These are phyloP conservation scores for Monosporascus cannonballus DNA, from an alignment of 2,329 filamentous ascomycete species.

Conservation along the genomic window DNA sequence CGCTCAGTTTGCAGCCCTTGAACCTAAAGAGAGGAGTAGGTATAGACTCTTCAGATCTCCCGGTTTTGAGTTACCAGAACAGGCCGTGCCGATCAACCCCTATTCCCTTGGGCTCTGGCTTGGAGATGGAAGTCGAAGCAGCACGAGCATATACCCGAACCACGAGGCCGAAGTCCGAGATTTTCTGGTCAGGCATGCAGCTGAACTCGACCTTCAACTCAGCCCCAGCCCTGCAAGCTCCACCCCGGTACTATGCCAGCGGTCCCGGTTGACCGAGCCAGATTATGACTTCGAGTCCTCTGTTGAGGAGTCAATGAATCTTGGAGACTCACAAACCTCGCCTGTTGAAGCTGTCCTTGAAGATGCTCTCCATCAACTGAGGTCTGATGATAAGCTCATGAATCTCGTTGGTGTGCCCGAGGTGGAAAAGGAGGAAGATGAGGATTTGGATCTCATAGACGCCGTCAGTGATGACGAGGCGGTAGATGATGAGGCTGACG, in stretches of 20 bases:
- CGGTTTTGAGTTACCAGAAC: conserved; percentile 22
- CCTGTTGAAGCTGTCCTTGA: not conserved
- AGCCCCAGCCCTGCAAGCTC: too few relatives aligned
- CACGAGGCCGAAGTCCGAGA: conserved; percentile 1
- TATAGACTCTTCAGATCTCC: conserved; percentile 31
- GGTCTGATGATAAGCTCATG: not conserved
- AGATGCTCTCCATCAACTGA: not conserved
- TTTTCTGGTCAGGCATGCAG: conserved; percentile 3
- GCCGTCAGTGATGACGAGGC: not conserved
- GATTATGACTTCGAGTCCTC: too few relatives aligned
- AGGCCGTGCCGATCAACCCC: conserved; percentile 12
- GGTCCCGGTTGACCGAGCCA: too few relatives aligned
- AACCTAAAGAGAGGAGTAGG: conserved; percentile 27
- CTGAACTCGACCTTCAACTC: conserved; percentile 5
- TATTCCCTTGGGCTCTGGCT: conserved; percentile 17
- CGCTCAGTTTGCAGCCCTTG: conserved; percentile 34
- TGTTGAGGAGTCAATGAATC: too few relatives aligned
- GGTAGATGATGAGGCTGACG: not conserved
- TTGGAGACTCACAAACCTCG: too few relatives aligned
- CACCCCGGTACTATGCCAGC: too few relatives aligned
- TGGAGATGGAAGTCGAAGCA: conserved; percentile 7
- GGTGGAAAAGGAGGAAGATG: not conserved
- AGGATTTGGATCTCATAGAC: not conserved
- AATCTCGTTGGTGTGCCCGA: not conserved
- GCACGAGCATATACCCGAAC: not conserved